phyloP scores from a whole-genome alignment of 164 flowering plant species.

The Brasenia schreberi region DNA sequence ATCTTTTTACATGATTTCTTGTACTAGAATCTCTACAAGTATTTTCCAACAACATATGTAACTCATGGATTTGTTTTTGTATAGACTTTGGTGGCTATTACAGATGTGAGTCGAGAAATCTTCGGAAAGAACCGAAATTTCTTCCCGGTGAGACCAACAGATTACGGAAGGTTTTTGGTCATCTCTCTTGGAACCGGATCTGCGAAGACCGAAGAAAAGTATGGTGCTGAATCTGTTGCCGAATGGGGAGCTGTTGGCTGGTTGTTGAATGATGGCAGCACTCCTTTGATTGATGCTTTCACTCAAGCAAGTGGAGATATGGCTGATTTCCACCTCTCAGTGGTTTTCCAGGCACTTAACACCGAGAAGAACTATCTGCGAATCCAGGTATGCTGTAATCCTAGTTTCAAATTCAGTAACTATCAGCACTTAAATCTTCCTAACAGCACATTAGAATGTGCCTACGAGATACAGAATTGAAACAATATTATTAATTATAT shows the following conservation, averaged over 20 bases:
- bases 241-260: constrained; percentile 45
- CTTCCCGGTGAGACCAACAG: constrained; percentile 24
- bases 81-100: constrained; percentile 40
- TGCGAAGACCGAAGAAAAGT: constrained; percentile 17
- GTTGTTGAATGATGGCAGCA: constrained; percentile 16
- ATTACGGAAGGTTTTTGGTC: constrained; percentile 30
- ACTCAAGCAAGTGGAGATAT: constrained; percentile 27
- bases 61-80: neutral
- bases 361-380: constrained; percentile 21
- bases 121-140: constrained; percentile 21
- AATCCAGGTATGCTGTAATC: constrained; percentile 19
- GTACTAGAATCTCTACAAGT: too few species aligned
- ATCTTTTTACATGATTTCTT: too few species aligned
- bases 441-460: too few species aligned
- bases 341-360: constrained; percentile 21
- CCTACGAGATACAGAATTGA: too few species aligned
- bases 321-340: constrained; percentile 23
- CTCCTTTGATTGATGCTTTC: constrained; percentile 25
- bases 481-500: neutral
- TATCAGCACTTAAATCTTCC: too few species aligned
- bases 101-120: constrained; percentile 33
- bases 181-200: constrained; percentile 54
- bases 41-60: neutral
- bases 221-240: constrained; percentile 26
- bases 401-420: too few species aligned